Evolutionary conservation across 805 yeast species (phyloP), one percentile per base, ranked within the genome.

Genomic region (Suhomyces sp.): DNA sequence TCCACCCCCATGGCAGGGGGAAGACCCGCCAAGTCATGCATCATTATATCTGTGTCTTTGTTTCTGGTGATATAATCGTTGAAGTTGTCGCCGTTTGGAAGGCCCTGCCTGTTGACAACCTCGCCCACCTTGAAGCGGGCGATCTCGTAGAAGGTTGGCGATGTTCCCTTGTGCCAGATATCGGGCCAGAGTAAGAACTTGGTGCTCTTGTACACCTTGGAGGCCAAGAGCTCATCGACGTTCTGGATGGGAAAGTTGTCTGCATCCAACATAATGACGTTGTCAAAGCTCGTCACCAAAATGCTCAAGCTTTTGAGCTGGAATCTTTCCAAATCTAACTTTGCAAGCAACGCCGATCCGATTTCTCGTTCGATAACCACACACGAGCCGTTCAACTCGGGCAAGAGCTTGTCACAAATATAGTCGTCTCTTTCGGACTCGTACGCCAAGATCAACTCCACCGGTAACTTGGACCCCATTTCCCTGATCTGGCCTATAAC

Each of bases 161-260:
- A 69, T 1, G 76, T 72, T 24, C 71, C 64, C 57, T 75, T 62
- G 58, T 74, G 64, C 78, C 78, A 73, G 46, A 72, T 62, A 59
- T 73, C 77, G 2, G 77, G 78, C 78, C 78, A 73, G 33, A 72
- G 35, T 15, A 73, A 65, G 50, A 72, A 59, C 48, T 64, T 64
- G 26, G 60, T 59, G 33, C 55, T 54, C 17, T 53, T 54, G 53
- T 68, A 73, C 6, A 76, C 75, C 36, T 69, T 67, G 53, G 67
- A 71, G n/a, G 52, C 60, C 54, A 73, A 69, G 29, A 71, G 61
- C 12, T 54, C 42, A 58, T 73, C 78, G 2, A 76, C 75, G 57
- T 73, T 73, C 49, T 60, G 61, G 31, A 68, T 53, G 5, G 73
- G 74, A 29, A 73, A 54, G 57, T 71, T 72, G 62, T 72, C 77